Evolutionary conservation across 2,329 filamentous ascomycete genomes (phyloP).

Genomic region (Aureobasidium subglaciale): DNA sequence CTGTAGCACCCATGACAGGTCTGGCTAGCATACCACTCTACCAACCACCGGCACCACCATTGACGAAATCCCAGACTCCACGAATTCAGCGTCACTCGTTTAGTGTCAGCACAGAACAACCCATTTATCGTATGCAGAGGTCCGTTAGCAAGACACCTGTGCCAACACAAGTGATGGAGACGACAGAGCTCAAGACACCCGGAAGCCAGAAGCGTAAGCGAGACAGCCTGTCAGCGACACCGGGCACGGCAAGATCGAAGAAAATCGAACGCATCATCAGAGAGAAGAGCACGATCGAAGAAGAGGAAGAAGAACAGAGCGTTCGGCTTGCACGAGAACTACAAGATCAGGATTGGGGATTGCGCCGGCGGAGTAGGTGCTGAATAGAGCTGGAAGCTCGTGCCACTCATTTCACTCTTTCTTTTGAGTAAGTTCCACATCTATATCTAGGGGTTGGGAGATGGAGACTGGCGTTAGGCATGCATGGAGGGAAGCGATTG

Average conservation of each 20-base stretch:
- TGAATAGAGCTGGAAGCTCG: not conserved
- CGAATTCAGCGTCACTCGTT: slow-evolving; percentile 1
- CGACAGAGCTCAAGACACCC: slow-evolving; percentile 11
- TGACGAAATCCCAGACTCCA: slow-evolving; percentile 9
- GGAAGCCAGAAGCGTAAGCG: slow-evolving; percentile 23
- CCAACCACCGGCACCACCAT: slow-evolving; percentile 11
- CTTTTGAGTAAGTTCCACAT: not conserved
- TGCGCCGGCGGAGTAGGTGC: slow-evolving; percentile 7
- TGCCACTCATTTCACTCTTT: not conserved
- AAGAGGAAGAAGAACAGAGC: slow-evolving; percentile 22
- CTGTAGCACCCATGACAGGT: slow-evolving; percentile 13
- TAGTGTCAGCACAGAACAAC: not conserved
- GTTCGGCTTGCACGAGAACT: slow-evolving; percentile 28
- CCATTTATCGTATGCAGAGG: not conserved
- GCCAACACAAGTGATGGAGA: not conserved
- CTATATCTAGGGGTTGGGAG: not conserved
- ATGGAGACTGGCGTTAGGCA: not conserved
- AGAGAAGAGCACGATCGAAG: slow-evolving; percentile 18
- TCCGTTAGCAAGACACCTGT: slow-evolving; percentile 16
- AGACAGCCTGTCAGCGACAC: slow-evolving; percentile 24
- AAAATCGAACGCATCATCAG: slow-evolving; percentile 20
- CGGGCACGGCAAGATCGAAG: slow-evolving; percentile 20
- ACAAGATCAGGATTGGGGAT: slow-evolving; percentile 14
- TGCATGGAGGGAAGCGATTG: not conserved
- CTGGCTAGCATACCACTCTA: slow-evolving; percentile 10